Conservation (phyloP, 495 filamentous ascomycete species). For the Thermothielavioides terrestris region DNA sequence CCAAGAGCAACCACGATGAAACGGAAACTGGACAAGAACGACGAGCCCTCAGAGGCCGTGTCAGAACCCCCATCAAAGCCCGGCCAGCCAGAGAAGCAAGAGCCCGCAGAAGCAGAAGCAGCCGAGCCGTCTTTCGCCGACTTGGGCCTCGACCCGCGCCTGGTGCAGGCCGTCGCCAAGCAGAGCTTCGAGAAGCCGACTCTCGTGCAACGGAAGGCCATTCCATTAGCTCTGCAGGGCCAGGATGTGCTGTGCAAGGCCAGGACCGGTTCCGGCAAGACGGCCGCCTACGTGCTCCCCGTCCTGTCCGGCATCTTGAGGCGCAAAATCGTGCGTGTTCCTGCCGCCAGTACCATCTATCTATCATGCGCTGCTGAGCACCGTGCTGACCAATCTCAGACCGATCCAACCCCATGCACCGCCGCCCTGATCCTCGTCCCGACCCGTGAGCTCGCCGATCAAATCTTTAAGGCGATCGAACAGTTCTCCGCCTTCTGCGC, state of each 20-base stretch:
- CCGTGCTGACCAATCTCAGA: conserved; percentile 13
- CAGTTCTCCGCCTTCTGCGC: conserved; percentile 72
- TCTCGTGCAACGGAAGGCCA: conserved; percentile 73
- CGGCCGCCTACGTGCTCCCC: conserved; percentile 91
- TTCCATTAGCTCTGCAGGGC: conserved; percentile 83
- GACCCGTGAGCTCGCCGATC: conserved; percentile 85
- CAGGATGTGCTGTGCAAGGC: conserved; percentile 85
- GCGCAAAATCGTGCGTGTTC: conserved; percentile 55
- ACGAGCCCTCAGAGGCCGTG: conserved; percentile 30
- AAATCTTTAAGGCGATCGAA: conserved; percentile 68
- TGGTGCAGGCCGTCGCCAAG: conserved; percentile 77
- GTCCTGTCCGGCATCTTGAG: conserved; percentile 73
- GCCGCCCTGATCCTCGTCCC: conserved; percentile 83
- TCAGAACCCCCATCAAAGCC: conserved; percentile 2
- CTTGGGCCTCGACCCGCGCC: conserved; percentile 70
- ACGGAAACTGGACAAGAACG: conserved; percentile 46
- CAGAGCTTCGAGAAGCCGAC: conserved; percentile 80
- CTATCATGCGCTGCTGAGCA: neutral
- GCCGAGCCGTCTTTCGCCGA: conserved; percentile 39
- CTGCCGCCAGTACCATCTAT: neutral
- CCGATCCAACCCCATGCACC: conserved; percentile 29
- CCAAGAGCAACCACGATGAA: conserved; percentile 35
- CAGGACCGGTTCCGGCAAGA: conserved; percentile 93
- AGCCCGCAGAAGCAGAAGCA: conserved; percentile 12
- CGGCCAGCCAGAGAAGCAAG: conserved; percentile 1